Base-by-base conservation (phyloP, 1,284 basidiomycete species). In the Ustilago bromivora region DNA sequence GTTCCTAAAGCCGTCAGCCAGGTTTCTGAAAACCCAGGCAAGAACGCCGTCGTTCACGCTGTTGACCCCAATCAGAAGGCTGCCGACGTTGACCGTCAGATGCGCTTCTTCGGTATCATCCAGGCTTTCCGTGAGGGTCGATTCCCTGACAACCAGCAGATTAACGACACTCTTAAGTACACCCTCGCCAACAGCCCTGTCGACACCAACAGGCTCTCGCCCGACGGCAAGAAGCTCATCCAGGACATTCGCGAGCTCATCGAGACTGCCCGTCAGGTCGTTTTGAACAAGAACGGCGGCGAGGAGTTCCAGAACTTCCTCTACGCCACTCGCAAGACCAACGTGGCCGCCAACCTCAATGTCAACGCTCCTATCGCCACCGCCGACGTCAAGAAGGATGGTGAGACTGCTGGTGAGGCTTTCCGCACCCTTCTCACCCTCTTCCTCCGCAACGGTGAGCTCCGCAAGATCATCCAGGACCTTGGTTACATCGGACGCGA, bases 401-500 rank as follows among this genome's bases (percentile, higher is more conserved):
- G 66, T 47, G 81, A 82, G 71, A 81, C 79, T 31, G 82, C 82
- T 43, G 81, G 76, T 51, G 78, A 84, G 71, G 80, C 82, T 8
- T 76, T 84, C 66, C 76, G 79, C 62, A 82, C 81, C 38, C 71
- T 84, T 28, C 47, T 81, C 69, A 84, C 82, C 71, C 78, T 84
- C 68, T 83, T 83, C 78, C 78, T 84, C 51, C 77, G 80, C 47
- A 84, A 84, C 69, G 82, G 81, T 49, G 82, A 84, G 74, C 60
- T 73, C 12, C 79, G 78, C 78, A 81, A 79, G 62, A 61, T 85
- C 51, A 62, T 85, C 58, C 68, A 83, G 70, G 82, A 83, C 65
- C 57, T 83, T 40, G 80, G 79, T 57, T 66, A 79, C 69, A 77
- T 84, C 43, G 83, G 82, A 12, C 92, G 94, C 63, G 94, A 96